phyloP scores from a whole-genome alignment of 345 rosid species.

The Sonneratia caseolaris region DNA sequence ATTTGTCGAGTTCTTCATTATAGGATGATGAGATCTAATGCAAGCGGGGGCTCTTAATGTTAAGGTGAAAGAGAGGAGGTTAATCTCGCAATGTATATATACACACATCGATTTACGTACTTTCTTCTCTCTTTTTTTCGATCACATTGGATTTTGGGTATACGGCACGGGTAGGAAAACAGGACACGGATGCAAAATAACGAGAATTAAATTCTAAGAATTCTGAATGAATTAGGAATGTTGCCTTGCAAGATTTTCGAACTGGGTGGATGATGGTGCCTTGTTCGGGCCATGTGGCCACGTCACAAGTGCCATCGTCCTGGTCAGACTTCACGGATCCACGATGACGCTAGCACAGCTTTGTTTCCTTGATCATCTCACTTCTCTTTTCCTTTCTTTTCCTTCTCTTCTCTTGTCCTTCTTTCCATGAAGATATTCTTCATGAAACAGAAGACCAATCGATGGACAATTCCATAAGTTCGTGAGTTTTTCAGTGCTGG shows the following conservation, averaged over 20 bases:
- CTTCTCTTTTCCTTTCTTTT: background rate
- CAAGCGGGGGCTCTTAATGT: background rate
- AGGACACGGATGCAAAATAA: no score
- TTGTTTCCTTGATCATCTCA: background rate
- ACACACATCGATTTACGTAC: no score
- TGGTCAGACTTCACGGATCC: slow-evolving; percentile 30
- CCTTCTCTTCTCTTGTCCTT: background rate
- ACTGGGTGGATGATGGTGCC: background rate
- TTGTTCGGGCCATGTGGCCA: background rate
- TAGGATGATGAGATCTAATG: background rate
- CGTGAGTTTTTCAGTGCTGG: no score
- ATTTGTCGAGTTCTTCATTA: background rate
- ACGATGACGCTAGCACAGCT: background rate
- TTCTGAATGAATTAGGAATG: no score
- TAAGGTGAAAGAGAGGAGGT: background rate
- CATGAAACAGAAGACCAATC: no score
- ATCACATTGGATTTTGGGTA: no score
- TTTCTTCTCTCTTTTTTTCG: no score
- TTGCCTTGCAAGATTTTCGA: no score
- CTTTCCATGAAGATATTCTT: no score
- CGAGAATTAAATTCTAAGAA: no score
- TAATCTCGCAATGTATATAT: background rate
- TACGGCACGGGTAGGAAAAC: no score
- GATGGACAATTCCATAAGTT: no score
- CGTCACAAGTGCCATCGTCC: slow-evolving; percentile 23